phyloP scores from a whole-genome alignment of 2,329 filamentous ascomycete genomes.

The Aspergillus tamarii region DNA sequence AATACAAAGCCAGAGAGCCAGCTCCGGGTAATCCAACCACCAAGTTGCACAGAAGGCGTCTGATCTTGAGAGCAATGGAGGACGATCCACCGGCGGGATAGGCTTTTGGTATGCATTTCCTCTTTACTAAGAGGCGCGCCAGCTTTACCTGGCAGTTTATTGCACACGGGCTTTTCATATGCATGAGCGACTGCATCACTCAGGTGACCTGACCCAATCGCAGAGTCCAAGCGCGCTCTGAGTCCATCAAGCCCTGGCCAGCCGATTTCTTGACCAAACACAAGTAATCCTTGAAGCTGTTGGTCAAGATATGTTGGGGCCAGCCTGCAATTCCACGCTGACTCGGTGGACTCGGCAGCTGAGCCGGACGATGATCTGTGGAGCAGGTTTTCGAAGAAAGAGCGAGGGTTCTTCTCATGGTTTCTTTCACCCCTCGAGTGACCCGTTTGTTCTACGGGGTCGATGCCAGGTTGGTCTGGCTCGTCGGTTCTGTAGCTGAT shows the following conservation, averaged over 20 bases:
- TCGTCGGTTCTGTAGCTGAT: constrained; percentile 32
- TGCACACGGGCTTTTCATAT: constrained; percentile 18
- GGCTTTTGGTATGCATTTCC: constrained; percentile 36
- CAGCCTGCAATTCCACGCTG: constrained; percentile 40
- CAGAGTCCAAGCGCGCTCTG: constrained; percentile 40
- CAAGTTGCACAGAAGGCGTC: constrained; percentile 34
- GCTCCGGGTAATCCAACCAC: constrained; percentile 59
- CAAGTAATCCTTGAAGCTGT: constrained; percentile 54
- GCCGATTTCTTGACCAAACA: constrained; percentile 54
- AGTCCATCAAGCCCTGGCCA: constrained; percentile 53
- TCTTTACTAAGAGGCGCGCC: constrained; percentile 19
- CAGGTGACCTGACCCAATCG: constrained; percentile 32
- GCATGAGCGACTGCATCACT: constrained; percentile 15
- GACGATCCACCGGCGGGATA: constrained; percentile 32
- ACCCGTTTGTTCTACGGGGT: neutral
- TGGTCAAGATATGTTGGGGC: constrained; percentile 39
- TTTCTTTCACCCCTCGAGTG: neutral
- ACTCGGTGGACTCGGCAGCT: constrained; percentile 21
- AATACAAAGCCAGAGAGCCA: constrained; percentile 59
- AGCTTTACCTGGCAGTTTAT: constrained; percentile 10
- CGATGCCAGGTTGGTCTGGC: neutral
- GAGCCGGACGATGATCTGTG: constrained; percentile 21
- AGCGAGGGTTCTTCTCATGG: constrained; percentile 24
- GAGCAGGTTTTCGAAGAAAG: constrained; percentile 29
- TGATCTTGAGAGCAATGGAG: constrained; percentile 24